Evolutionary conservation across 2,329 filamentous ascomycete species (phyloP), one percentile per base, ranked within the genome.

Genomic region (Diaporthe ilicicola): DNA sequence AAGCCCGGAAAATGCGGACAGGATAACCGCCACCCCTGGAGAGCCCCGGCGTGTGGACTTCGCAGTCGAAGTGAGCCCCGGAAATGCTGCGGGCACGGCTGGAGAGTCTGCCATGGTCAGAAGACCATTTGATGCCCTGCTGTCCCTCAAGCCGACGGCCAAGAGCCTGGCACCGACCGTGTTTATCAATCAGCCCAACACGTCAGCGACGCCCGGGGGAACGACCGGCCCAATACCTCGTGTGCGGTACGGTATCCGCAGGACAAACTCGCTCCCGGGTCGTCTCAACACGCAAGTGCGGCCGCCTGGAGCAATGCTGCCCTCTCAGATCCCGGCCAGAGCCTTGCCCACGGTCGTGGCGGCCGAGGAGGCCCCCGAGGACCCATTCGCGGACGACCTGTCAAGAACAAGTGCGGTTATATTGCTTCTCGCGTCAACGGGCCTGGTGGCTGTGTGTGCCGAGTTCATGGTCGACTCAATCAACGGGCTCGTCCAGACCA

Each of bases 201-300:
- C 73, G 2, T 71, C 75, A 4, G 74, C 70, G 1, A 32, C 75
- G 2, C 74, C 79, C 15, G 70, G 78, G 8, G 77, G 77, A 5
- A 76, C 83, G 4, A 73, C 81, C 10, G 84, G 87, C 2, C 83
- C 85, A 13, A 84, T 89, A 53, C 88, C 89, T 7, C 85, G 87
- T 37, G 86, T 91, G 70, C 85, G 87, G 51, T 88, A 89, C 74
- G 88, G 89, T n/a, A 89, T 94, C 67, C 90, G 92, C 69, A 88
- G 93, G 68, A 93, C 92, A 24, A 93, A 89, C 78, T 94, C 93
- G 0, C 85, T 94, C 2, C 93, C 93, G 0, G 91, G 92, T 75
- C 88, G 91, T 22, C 85, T 94, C 10, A 89, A 88, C 72, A 79
- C 83, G 27, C 76, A 79, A 32, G 74, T 83, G 42, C 85, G 87